Conservation (phyloP, 768 basidiomycete genomes). For the Phylloporus scabripes region DNA sequence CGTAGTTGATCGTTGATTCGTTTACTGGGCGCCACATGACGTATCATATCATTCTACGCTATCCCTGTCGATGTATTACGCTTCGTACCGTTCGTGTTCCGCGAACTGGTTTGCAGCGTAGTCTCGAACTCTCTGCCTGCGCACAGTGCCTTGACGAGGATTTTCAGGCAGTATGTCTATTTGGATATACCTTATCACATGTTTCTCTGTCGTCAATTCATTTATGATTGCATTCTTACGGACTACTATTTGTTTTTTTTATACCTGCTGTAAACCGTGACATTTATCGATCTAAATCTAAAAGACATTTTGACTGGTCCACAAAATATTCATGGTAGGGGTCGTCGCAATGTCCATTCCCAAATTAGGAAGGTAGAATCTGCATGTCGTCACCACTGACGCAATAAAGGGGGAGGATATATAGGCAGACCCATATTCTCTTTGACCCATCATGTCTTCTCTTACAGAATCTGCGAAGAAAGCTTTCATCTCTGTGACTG, state of each 20-base stretch:
- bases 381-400: slow-evolving; percentile 21
- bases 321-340: too few relatives aligned
- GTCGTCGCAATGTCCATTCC: not conserved
- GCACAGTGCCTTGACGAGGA: slow-evolving; percentile 19
- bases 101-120: slow-evolving; percentile 64
- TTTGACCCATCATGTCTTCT: slow-evolving; percentile 10
- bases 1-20: slow-evolving; percentile 37
- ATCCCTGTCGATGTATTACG: slow-evolving; percentile 49
- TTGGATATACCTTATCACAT: slow-evolving; percentile 4
- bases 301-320: not conserved
- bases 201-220: not conserved
- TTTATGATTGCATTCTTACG: slow-evolving; percentile 5
- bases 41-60: slow-evolving; percentile 33
- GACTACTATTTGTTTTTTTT: slow-evolving; percentile 13
- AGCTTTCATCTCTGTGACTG: slow-evolving; percentile 1
- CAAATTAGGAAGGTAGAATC: not conserved
- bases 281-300: slow-evolving; percentile 12
- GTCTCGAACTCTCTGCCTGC: slow-evolving; percentile 42
- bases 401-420: slow-evolving; percentile 12
- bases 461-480: slow-evolving; percentile 13
- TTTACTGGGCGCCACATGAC: slow-evolving; percentile 28
- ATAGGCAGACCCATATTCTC: not conserved
- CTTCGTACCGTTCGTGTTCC: slow-evolving; percentile 56
- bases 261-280: not conserved
- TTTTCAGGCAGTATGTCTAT: slow-evolving; percentile 21